phyloP scores from a whole-genome alignment of 1,284 basidiomycete genomes.

The Xanthoconium separans region DNA sequence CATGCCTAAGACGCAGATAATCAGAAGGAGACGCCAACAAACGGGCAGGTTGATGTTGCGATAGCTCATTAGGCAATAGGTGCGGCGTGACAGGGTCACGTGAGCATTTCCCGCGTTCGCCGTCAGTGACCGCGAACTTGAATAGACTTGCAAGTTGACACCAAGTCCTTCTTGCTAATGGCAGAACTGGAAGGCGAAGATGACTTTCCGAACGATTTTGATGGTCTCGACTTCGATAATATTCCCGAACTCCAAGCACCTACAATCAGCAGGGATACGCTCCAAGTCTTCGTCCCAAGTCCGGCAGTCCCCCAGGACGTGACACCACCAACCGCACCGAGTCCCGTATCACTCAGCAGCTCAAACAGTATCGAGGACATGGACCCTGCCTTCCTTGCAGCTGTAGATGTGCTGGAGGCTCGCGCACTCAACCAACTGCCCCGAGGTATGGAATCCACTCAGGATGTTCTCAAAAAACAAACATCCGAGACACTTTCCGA shows the following conservation, averaged over 20 bases:
- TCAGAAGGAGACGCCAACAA: not conserved
- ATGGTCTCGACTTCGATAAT: slow-evolving; percentile 32
- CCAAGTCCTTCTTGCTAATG: slow-evolving; percentile 17
- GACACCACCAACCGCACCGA: slow-evolving; percentile 1
- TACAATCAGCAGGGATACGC: not conserved
- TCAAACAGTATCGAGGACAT: slow-evolving; percentile 36
- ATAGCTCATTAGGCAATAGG: no score
- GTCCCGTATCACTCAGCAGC: slow-evolving; percentile 21
- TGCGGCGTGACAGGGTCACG: not conserved
- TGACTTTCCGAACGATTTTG: slow-evolving; percentile 45
- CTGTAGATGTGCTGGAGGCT: slow-evolving; percentile 42
- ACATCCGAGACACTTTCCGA: not conserved
- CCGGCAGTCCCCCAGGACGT: not conserved
- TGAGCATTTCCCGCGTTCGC: not conserved
- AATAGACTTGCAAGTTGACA: not conserved
- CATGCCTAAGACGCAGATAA: not conserved
- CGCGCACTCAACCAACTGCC: slow-evolving; percentile 14
- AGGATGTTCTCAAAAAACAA: not conserved
- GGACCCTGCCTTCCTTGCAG: slow-evolving; percentile 35
- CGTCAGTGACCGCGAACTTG: no score
- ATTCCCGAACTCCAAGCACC: slow-evolving; percentile 39
- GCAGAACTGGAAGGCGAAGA: slow-evolving; percentile 32
- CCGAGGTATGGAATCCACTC: slow-evolving; percentile 7
- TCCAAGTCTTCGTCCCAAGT: not conserved
- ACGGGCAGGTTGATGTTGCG: no score